Base-by-base conservation (phyloP, 768 basidiomycete genomes). In the Gymnopilus dilepis region DNA sequence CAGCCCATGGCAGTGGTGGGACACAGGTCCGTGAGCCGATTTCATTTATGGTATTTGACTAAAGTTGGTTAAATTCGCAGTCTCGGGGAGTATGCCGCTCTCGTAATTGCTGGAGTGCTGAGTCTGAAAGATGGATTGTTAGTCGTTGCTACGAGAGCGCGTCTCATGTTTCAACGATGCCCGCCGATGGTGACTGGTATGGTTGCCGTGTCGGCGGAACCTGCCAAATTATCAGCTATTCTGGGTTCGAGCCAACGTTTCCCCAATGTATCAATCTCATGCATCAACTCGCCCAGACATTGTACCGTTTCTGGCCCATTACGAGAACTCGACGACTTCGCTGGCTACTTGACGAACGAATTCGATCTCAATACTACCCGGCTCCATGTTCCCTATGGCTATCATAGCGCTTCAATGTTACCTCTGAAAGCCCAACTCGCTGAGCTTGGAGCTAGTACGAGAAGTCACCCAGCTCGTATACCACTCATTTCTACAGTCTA, bases 61-160 rank as follows among this genome's bases (percentile, higher is more conserved):
- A 62, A 70, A 30, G 26, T 54, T 47, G 52, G 57, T 50, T 56
- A 17, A 42, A 60, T 68, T 26, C 51, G 51, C 61, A 92, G 91
- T 71, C 79, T 92, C 17, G 91, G 91, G 40, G 91, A 92, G 76
- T 92, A 90, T 57, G 86, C 85, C 7, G 90, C 88, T 9, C 80
- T 92, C 40, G 86, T 87, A 17, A 74, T 80, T n/a, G 85, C 90
- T 0, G 82, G 78, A 0, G 84, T 89, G 1, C 66, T 92, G 13
- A 77, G 79, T 0, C 73, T 91, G 17, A 75, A 82, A 61, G 84
- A 82, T 15, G 89, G 86, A 3, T 76, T 92, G 13, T 71, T 74
- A 4, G 70, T 91, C 24, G 80, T 91, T 40, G 87, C 85, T 2
- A 75, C 74, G 42, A 80, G 90, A 42, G 86, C 82, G 6, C 80